Base-by-base conservation (phyloP, 2,329 filamentous ascomycete species). In the Diaporthe sp. region DNA sequence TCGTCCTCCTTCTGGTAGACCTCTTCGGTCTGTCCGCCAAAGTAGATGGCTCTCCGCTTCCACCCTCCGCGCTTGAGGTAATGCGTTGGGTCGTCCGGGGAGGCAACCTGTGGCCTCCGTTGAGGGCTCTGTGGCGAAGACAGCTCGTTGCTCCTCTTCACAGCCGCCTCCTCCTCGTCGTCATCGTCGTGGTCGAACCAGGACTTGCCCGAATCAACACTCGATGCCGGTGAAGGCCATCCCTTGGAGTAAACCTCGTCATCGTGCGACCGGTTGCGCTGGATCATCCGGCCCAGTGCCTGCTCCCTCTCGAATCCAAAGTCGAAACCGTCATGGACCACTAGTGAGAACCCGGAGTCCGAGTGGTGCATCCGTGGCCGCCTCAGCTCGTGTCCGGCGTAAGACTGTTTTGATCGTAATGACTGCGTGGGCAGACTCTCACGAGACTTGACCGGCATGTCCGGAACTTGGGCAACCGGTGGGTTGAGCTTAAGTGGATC, bases 21-120 rank as follows among this genome's bases (percentile, higher is more conserved):
- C 39, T 76, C 76, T 9, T 78, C 71, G 2, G 75, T 67, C 53
- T 70, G 67, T 17, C 68, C 74, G 8, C 77, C 75, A 74, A 84
- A 84, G 65, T 84, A 79, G 53, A 84, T 83, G 31, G 81, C 83
- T 6, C 81, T 76, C 28, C 83, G 79, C 80, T 84, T 84, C 83
- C 83, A 84, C 68, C 79, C 82, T 70, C 83, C 83, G 2, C 82
- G 79, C 77, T 81, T 81, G 22, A 84, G 76, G 53, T 80, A 83
- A 46, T 79, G 77, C 39, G 81, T 81, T 8, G 79, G 76, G 31
- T 79, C 80, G 34, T 76, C 77, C 15, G 74, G 55, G 19, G 67
- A 75, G n/a, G 60, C 76, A 55, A 75, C 74, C 46, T 77, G 79
- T 22, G 78, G 75, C 49, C 80, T 79, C 17, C 75, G 78, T 3